These are phyloP conservation scores for Phlyctochytrium planicorne DNA, from an alignment of 192 early-diverging fungal genomes.

Conservation along the genomic window DNA sequence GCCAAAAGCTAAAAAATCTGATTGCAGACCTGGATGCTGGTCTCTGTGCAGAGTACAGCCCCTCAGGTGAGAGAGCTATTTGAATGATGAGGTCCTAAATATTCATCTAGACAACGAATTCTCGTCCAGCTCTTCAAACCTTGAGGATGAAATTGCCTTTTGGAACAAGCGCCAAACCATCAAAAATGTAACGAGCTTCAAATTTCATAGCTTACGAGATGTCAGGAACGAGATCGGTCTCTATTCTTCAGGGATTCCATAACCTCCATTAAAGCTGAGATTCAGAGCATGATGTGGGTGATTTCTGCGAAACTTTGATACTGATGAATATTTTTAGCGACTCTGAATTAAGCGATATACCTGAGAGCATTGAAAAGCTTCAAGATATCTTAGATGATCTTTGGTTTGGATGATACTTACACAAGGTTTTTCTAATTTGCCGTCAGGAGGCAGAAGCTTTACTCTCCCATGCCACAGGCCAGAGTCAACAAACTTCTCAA, in stretches of 20 bases:
- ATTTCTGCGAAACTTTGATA: neutral
- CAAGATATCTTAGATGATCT: slow-evolving; percentile 45
- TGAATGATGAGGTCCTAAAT: neutral
- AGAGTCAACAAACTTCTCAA: slow-evolving; percentile 45
- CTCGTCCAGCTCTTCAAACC: slow-evolving; percentile 7
- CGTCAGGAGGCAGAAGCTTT: slow-evolving; percentile 35
- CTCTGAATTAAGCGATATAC: slow-evolving; percentile 12
- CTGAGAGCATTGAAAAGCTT: slow-evolving; percentile 36
- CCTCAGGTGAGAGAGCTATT: slow-evolving; percentile 3
- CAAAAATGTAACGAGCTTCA: neutral
- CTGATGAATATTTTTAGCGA: slow-evolving; percentile 4
- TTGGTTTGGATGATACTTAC: slow-evolving; percentile 26
- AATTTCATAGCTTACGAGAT: neutral
- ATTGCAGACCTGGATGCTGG: slow-evolving; percentile 37
- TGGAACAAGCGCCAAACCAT: slow-evolving; percentile 24
- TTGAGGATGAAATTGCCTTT: slow-evolving; percentile 33
- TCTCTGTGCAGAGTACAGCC: slow-evolving; percentile 8
- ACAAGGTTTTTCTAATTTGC: neutral
- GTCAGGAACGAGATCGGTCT: slow-evolving; percentile 18
- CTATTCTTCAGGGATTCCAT: slow-evolving; percentile 21
- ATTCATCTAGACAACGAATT: neutral
- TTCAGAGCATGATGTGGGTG: slow-evolving; percentile 22
- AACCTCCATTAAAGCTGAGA: slow-evolving; percentile 28
- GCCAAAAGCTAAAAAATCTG: slow-evolving; percentile 28
- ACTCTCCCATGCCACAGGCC: slow-evolving; percentile 35